These are phyloP conservation scores for Echinochloa phyllopogon DNA, from an alignment of 176 grass and related monocot species.

Conservation along the genomic window DNA sequence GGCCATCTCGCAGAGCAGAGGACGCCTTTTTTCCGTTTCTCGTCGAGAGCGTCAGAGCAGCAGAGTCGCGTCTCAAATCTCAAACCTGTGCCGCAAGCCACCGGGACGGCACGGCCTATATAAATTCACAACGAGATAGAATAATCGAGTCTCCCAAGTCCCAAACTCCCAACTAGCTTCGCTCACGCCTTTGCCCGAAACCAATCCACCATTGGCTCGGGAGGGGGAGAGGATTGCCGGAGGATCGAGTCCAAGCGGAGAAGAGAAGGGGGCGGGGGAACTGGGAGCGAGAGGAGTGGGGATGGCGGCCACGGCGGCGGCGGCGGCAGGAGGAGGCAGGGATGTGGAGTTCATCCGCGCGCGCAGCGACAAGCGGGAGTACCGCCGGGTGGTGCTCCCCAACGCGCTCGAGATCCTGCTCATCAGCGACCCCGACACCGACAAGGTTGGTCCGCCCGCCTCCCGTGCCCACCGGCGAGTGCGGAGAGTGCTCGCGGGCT, in stretches of 20 bases:
- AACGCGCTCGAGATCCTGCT: constrained; percentile 85
- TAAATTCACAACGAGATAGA: background rate
- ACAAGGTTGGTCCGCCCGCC: constrained; percentile 69
- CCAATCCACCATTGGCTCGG: background rate
- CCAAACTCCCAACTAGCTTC: background rate
- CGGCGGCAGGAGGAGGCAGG: constrained; percentile 33
- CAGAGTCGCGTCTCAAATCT: background rate
- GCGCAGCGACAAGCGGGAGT: constrained; percentile 90
- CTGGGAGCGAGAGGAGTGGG: background rate
- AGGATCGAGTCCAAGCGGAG: background rate
- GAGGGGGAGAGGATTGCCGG: background rate
- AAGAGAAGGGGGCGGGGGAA: background rate
- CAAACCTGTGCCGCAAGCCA: background rate
- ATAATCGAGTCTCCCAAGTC: background rate
- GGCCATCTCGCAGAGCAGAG: background rate
- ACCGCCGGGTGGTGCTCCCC: constrained; percentile 79
- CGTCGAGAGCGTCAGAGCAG: background rate
- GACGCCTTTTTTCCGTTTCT: background rate
- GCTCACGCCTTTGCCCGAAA: constrained; percentile 20
- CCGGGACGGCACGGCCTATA: background rate
- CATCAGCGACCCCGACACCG: constrained; percentile 92
- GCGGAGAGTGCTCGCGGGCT: constrained; percentile 1
- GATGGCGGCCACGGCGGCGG: background rate
- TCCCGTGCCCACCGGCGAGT: background rate
- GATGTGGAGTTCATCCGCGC: constrained; percentile 87